Evolutionary conservation across 441 rosid species (phyloP).

Genomic region (Euphorbia corollata): DNA sequence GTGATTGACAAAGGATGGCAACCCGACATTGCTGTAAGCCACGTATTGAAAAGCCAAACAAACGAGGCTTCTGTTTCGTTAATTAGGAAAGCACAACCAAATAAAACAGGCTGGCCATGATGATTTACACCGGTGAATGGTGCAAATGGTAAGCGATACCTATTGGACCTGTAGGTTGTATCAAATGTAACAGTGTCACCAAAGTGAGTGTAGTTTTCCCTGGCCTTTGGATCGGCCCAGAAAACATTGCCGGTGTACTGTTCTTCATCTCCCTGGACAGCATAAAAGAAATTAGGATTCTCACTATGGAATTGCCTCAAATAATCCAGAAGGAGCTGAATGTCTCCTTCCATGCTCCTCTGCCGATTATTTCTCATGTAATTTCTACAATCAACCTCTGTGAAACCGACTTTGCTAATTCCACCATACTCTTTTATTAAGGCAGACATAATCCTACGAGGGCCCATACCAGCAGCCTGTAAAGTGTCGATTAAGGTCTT

Average conservation of each 20-base stretch:
- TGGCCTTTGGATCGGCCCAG: conserved; percentile 90
- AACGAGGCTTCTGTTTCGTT: conserved; percentile 82
- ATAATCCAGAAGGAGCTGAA: conserved; percentile 78
- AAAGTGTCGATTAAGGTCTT: conserved; percentile 70
- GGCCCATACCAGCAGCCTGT: conserved; percentile 81
- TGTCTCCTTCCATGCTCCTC: conserved; percentile 75
- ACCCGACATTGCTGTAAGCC: conserved; percentile 75
- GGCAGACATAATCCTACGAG: conserved; percentile 80
- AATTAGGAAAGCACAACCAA: conserved; percentile 81
- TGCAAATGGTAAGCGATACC: conserved; percentile 80
- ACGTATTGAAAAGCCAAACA: conserved; percentile 78
- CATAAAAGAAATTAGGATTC: conserved; percentile 66
- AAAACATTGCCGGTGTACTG: conserved; percentile 61
- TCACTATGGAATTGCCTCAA: conserved; percentile 68
- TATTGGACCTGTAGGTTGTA: conserved; percentile 72
- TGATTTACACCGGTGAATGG: conserved; percentile 92
- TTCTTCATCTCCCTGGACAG: conserved; percentile 70
- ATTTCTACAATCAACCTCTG: conserved; percentile 89
- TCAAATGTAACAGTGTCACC: conserved; percentile 87
- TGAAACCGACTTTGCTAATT: conserved; percentile 85
- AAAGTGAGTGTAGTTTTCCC: conserved; percentile 53
- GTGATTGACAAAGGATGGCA: conserved; percentile 68
- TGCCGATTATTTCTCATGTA: conserved; percentile 82
- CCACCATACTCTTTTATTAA: conserved; percentile 90
- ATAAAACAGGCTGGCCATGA: conserved; percentile 82